A percentile compares a stretch with the other conserved stretches of the same genome.
Conservation (phyloP, 129 eudicot genomes). For the Pulicaria dysenterica region DNA sequence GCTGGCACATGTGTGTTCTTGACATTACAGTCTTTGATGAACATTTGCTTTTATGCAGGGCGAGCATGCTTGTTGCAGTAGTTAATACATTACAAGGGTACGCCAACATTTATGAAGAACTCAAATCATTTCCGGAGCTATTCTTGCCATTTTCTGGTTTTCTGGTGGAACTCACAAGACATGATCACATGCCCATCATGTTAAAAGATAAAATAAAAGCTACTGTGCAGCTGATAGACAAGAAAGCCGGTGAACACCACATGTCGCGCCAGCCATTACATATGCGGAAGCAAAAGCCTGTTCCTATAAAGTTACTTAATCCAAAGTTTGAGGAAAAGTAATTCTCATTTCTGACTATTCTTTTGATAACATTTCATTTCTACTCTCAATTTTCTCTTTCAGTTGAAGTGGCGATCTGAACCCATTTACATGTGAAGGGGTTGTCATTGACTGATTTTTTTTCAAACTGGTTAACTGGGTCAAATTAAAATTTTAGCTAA, state of each 20-base stretch:
- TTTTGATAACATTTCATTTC: neutral
- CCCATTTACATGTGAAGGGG: no score
- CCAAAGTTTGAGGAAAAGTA: slow-evolving; percentile 97
- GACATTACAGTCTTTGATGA: neutral
- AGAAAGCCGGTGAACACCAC: slow-evolving; percentile 59
- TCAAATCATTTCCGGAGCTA: slow-evolving; percentile 79
- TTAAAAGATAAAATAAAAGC: slow-evolving; percentile 55
- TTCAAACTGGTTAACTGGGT: neutral
- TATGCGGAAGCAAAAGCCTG: slow-evolving; percentile 77
- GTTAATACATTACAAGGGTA: slow-evolving; percentile 72
- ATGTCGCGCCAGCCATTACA: slow-evolving; percentile 71
- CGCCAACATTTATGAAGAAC: slow-evolving; percentile 52
- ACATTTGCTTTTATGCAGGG: slow-evolving; percentile 54
- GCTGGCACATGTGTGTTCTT: neutral
- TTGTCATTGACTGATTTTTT: neutral
- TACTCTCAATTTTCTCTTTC: neutral
- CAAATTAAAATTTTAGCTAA: no score
- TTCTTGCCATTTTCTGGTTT: slow-evolving; percentile 64
- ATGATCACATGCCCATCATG: slow-evolving; percentile 49
- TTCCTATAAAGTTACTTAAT: slow-evolving; percentile 61
- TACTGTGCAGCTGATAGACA: slow-evolving; percentile 51
- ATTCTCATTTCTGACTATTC: slow-evolving; percentile 15
- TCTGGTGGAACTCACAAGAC: slow-evolving; percentile 48
- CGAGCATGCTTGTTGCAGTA: slow-evolving; percentile 68
- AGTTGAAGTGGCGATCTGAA: neutral